These are phyloP conservation scores for Schizochytrium sp. DNA, from an alignment of 108 stramenopile genomes.

Conservation along the genomic window DNA sequence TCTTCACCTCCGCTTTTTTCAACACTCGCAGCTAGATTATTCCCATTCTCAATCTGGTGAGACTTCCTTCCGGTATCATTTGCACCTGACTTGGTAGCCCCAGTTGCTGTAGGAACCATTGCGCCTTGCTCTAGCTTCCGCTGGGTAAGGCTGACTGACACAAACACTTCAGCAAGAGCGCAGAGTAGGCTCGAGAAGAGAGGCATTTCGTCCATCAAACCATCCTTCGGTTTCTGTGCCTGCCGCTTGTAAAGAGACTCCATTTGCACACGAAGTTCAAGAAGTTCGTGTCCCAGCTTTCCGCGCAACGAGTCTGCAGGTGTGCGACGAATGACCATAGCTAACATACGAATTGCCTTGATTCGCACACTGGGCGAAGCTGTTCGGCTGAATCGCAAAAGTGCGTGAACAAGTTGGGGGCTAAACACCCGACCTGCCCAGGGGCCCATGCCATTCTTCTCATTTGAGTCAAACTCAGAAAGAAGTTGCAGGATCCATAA, in stretches of 20 bases:
- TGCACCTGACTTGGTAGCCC: too few species aligned
- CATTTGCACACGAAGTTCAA: conserved; percentile 53
- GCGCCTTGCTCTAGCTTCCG: background rate
- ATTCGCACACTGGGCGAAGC: conserved; percentile 47
- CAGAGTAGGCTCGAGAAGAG: conserved; percentile 57
- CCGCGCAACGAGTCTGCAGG: conserved; percentile 48
- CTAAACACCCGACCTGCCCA: conserved; percentile 51
- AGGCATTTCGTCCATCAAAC: conserved; percentile 59
- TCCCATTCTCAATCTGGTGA: background rate
- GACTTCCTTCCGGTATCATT: too few species aligned
- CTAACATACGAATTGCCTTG: conserved; percentile 57
- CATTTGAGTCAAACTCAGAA: conserved; percentile 54
- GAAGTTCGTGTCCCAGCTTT: conserved; percentile 11
- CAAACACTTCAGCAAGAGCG: conserved; percentile 49
- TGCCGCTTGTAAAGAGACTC: conserved; percentile 58
- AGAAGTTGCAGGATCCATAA: conserved; percentile 57
- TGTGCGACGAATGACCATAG: conserved; percentile 59
- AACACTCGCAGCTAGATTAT: background rate
- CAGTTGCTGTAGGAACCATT: background rate
- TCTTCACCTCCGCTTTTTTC: background rate
- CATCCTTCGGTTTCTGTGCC: conserved; percentile 60
- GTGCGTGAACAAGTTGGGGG: conserved; percentile 50
- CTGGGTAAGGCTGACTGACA: conserved; percentile 14
- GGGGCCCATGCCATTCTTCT: conserved; percentile 54
- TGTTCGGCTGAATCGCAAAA: conserved; percentile 49